Evolutionary conservation across 805 yeast genomes (phyloP).

Genomic region (Alloascoidea hylecoeti): DNA sequence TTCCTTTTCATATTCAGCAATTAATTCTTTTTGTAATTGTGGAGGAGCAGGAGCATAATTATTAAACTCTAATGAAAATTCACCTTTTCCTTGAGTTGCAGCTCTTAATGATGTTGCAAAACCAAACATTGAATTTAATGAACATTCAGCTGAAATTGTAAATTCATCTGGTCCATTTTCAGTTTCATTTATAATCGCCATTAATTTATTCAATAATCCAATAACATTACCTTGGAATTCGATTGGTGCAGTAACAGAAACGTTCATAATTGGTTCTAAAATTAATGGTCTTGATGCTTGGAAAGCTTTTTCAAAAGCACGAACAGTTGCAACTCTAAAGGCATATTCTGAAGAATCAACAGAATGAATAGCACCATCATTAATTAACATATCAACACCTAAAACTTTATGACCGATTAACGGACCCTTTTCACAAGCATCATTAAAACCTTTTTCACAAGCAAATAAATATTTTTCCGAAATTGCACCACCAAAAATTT

Average conservation of each 20-base stretch:
- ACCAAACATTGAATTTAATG: constrained; percentile 94
- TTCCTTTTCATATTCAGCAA: constrained; percentile 67
- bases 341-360: constrained; percentile 96
- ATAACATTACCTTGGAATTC: constrained; percentile 94
- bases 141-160: constrained; percentile 86
- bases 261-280: constrained; percentile 93
- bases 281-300: constrained; percentile 72
- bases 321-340: constrained; percentile 82
- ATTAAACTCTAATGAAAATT: constrained; percentile 88
- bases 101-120: constrained; percentile 94
- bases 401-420: constrained; percentile 87
- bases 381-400: constrained; percentile 84
- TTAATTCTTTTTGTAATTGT: constrained; percentile 79
- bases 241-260: constrained; percentile 83
- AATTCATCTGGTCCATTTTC: constrained; percentile 92
- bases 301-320: constrained; percentile 89
- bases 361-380: constrained; percentile 95
- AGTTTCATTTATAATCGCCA: constrained; percentile 87
- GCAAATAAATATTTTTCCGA: constrained; percentile 91
- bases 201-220: constrained; percentile 81
- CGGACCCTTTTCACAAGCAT: constrained; percentile 92
- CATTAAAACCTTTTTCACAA: constrained; percentile 92
- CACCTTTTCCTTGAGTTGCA: constrained; percentile 97
- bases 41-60: constrained; percentile 85
- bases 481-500: constrained; percentile 93